Conservation (phyloP, 768 basidiomycete genomes). For the Steccherinum ochraceum region DNA sequence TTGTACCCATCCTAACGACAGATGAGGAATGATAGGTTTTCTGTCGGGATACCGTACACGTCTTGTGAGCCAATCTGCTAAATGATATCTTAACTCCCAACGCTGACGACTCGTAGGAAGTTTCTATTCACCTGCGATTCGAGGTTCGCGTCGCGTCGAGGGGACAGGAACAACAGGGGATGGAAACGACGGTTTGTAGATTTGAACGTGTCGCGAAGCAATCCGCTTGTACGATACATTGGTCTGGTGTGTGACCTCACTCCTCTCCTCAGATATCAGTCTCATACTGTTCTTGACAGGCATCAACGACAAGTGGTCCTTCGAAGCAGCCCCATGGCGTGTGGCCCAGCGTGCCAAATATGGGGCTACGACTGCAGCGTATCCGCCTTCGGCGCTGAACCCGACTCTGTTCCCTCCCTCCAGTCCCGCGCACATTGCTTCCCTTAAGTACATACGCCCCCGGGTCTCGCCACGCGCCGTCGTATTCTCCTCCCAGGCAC, state of each 20-base stretch:
- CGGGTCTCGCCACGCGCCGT: slow-evolving; percentile 26
- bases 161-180: slow-evolving; percentile 42
- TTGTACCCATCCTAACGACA: too few species aligned
- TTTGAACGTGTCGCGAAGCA: slow-evolving; percentile 35
- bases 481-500: slow-evolving; percentile 47
- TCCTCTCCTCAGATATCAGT: too few species aligned
- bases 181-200: slow-evolving; percentile 46
- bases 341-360: slow-evolving; percentile 30
- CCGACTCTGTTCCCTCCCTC: slow-evolving; percentile 23
- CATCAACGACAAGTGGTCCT: slow-evolving; percentile 42
- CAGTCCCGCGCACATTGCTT: slow-evolving; percentile 37
- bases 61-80: slow-evolving; percentile 12
- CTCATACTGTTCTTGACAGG: slow-evolving; percentile 26
- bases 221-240: slow-evolving; percentile 37
- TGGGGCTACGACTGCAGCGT: slow-evolving; percentile 39
- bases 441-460: slow-evolving; percentile 27
- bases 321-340: slow-evolving; percentile 37
- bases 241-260: slow-evolving; percentile 30
- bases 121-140: slow-evolving; percentile 41
- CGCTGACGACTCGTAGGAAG: too few species aligned
- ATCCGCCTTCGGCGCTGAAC: slow-evolving; percentile 37
- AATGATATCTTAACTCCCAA: too few species aligned
- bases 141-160: slow-evolving; percentile 39
- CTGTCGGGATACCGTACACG: slow-evolving; percentile 11
- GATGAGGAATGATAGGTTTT: slow-evolving; percentile 15